phyloP scores from a whole-genome alignment of 148 eudicot genomes.

The Vaccinium corymbosum region DNA sequence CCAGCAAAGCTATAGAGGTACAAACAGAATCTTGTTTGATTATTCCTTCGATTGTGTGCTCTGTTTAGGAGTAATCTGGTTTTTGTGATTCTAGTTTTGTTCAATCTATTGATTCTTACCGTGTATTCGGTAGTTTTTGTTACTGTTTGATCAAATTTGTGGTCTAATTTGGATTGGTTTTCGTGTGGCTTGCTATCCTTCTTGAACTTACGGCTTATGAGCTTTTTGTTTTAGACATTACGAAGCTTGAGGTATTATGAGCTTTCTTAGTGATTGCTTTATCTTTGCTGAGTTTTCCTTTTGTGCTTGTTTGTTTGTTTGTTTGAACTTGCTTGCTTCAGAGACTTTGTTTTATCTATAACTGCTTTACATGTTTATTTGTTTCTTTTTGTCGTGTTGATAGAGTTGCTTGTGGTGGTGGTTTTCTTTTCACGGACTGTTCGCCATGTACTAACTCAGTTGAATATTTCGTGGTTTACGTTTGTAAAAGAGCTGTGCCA shows the following conservation, averaged over 20 bases:
- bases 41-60: background rate
- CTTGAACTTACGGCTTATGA: background rate
- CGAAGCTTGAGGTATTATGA: too few relatives aligned
- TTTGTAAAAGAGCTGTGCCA: background rate
- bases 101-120: background rate
- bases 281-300: background rate
- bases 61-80: background rate
- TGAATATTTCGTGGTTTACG: background rate
- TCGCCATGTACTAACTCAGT: background rate
- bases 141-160: background rate
- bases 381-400: background rate
- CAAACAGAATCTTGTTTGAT: background rate
- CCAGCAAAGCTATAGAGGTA: conserved; percentile 98
- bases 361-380: background rate
- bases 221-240: too few relatives aligned
- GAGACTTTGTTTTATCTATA: background rate
- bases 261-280: background rate
- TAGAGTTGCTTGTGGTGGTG: background rate
- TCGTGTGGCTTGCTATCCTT: background rate
- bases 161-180: background rate
- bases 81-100: background rate
- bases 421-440: background rate
- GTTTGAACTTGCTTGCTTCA: too few relatives aligned
- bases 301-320: background rate
- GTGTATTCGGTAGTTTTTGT: background rate